Evolutionary conservation across 2,329 filamentous ascomycete species (phyloP), one percentile per base, ranked within the genome.

Genomic region (Colletotrichum godetiae): DNA sequence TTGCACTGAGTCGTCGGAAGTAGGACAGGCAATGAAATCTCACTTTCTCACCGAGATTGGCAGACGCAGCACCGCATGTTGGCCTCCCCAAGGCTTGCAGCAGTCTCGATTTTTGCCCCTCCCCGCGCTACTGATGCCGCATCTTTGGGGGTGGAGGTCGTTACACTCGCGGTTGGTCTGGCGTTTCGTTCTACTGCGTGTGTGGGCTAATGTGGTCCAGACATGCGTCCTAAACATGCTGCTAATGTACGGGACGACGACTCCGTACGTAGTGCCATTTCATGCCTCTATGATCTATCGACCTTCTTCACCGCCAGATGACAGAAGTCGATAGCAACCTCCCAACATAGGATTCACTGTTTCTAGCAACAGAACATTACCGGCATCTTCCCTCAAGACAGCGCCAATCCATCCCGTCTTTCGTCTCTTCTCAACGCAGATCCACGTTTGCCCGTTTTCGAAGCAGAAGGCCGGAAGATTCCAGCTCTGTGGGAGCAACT

Each of bases 281-380:
- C 33, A 56, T 42, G 58, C 15, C 10, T 56, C 58, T 24, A 27
- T 61, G 22, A 42, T 46, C 52, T 24, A 27, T 61, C 29, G 42
- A 71, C 19, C 37, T 31, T 42, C 68, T 63, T 72, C 68, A 72
- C 68, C 68, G 68, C 68, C 52, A 72, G 64, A 72, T 67, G 11
- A 57, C 42, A 15, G 19, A 56, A 29, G 24, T 37, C n/a, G 49
- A 42, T 29, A 35, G 35, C 46, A 52, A 55, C 68, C 68, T 61
- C 61, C 68, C 64, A 59, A 46, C 27, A 22, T 19, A 37, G 33
- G 24, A 33, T 35, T 27, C 7, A 49, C 52, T 35, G 7, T 35
- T 46, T 8, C 19, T 33, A 49, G 67, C 59, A 65, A 22, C 8
- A 5, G 46, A 62, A 22, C 42, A 52, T 22, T 35, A 29, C 64